These are phyloP conservation scores for Epichloe sylvatica DNA, from an alignment of 2,329 filamentous ascomycete species.

Conservation along the genomic window DNA sequence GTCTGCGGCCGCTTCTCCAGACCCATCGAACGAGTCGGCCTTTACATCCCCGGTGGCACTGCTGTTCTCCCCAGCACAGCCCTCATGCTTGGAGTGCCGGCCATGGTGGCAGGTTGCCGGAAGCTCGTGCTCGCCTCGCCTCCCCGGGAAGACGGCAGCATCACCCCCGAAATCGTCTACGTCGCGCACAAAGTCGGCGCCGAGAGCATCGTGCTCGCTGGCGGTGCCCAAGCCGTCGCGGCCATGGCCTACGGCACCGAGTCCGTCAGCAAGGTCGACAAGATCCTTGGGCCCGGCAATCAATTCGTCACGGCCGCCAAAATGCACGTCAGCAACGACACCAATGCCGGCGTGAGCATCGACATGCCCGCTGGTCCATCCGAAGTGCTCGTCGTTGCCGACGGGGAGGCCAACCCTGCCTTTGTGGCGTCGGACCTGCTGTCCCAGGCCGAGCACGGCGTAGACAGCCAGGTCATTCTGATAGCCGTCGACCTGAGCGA, in stretches of 20 bases:
- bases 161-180: slow-evolving; percentile 92
- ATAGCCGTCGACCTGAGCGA: slow-evolving; percentile 72
- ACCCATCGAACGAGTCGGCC: slow-evolving; percentile 87
- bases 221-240: slow-evolving; percentile 87
- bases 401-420: slow-evolving; percentile 73
- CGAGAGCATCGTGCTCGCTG: slow-evolving; percentile 88
- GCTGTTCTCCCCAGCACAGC: slow-evolving; percentile 95
- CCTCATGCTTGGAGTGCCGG: slow-evolving; percentile 93
- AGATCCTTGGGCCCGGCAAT: slow-evolving; percentile 94
- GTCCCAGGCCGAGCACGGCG: slow-evolving; percentile 90
- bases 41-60: slow-evolving; percentile 92
- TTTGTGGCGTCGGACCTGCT: slow-evolving; percentile 93
- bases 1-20: slow-evolving; percentile 85
- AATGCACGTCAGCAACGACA: slow-evolving; percentile 97
- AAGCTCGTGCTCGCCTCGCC: slow-evolving; percentile 90
- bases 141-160: slow-evolving; percentile 72
- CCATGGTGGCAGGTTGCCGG: slow-evolving; percentile 92
- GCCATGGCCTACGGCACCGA: slow-evolving; percentile 97
- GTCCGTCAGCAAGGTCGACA: slow-evolving; percentile 90
- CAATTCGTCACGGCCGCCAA: slow-evolving; percentile 98
- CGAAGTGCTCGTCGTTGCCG: slow-evolving; percentile 91
- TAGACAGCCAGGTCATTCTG: slow-evolving; percentile 88
- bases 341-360: slow-evolving; percentile 85
- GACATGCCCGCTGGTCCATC: slow-evolving; percentile 98
- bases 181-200: slow-evolving; percentile 93